Evolutionary conservation across 2,329 filamentous ascomycete genomes (phyloP).

Genomic region (Pestalotiopsis sp.): DNA sequence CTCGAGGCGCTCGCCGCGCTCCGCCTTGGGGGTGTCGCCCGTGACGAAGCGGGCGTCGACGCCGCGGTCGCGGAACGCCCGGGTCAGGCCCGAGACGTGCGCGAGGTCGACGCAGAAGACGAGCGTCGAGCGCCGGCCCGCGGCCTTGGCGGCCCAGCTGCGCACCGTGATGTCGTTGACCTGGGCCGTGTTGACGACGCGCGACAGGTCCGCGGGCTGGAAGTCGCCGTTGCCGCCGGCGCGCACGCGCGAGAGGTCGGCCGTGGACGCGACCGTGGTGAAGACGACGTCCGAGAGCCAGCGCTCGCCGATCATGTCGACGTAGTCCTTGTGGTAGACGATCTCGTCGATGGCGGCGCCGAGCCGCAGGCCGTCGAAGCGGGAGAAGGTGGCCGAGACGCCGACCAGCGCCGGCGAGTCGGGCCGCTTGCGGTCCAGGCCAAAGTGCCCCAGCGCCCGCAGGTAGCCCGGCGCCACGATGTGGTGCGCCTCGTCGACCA

Average conservation of each 20-base stretch:
- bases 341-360: conserved; percentile 91
- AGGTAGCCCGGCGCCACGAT: conserved; percentile 87
- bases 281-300: conserved; percentile 94
- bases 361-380: conserved; percentile 82
- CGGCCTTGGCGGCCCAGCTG: conserved; percentile 81
- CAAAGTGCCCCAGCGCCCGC: conserved; percentile 76
- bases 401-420: conserved; percentile 74
- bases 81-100: conserved; percentile 77
- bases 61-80: conserved; percentile 75
- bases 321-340: conserved; percentile 83
- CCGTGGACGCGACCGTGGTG: conserved; percentile 85
- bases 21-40: conserved; percentile 71
- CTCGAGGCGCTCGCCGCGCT: conserved; percentile 71
- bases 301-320: conserved; percentile 74
- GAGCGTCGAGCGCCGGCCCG: conserved; percentile 78
- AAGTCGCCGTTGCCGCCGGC: conserved; percentile 77
- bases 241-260: conserved; percentile 73
- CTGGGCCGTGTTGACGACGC: conserved; percentile 78
- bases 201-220: conserved; percentile 74
- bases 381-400: conserved; percentile 79
- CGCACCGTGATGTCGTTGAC: conserved; percentile 85
- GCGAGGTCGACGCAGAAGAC: conserved; percentile 92
- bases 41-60: conserved; percentile 89
- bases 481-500: conserved; percentile 97
- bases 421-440: conserved; percentile 55